Conservation (phyloP, 2,329 filamentous ascomycete species). For the Microcyclospora pomicola region DNA sequence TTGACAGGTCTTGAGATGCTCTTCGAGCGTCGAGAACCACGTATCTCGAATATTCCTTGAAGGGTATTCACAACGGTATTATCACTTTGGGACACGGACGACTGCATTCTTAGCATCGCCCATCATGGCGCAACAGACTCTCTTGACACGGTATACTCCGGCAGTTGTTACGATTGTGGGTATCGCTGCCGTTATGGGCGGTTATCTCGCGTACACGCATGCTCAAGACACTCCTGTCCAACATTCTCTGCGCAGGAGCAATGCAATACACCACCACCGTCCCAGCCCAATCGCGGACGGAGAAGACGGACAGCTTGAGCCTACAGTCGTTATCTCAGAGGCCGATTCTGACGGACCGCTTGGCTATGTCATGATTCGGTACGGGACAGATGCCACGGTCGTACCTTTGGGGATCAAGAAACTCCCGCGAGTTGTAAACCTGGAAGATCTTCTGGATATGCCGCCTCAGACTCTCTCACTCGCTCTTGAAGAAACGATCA, state of each 20-base stretch:
- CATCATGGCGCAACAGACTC: not conserved
- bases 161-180: constrained; percentile 44
- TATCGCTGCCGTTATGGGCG: constrained; percentile 41
- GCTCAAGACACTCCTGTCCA: constrained; percentile 18
- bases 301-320: not conserved
- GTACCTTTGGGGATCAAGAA: not conserved
- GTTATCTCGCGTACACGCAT: constrained; percentile 42
- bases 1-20: no score
- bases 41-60: no score
- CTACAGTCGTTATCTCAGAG: not conserved
- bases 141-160: constrained; percentile 26
- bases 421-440: not conserved
- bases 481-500: not conserved
- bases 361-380: not conserved
- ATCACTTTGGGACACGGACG: no score
- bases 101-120: no score
- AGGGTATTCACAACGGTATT: no score
- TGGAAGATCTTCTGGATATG: not conserved
- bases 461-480: not conserved
- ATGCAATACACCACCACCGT: constrained; percentile 44
- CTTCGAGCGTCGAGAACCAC: no score
- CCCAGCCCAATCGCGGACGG: not conserved
- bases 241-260: constrained; percentile 45
- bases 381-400: not conserved
- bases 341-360: constrained; percentile 1